Base-by-base conservation (phyloP, 2,329 filamentous ascomycete species). In the Exophiala mesophila region DNA sequence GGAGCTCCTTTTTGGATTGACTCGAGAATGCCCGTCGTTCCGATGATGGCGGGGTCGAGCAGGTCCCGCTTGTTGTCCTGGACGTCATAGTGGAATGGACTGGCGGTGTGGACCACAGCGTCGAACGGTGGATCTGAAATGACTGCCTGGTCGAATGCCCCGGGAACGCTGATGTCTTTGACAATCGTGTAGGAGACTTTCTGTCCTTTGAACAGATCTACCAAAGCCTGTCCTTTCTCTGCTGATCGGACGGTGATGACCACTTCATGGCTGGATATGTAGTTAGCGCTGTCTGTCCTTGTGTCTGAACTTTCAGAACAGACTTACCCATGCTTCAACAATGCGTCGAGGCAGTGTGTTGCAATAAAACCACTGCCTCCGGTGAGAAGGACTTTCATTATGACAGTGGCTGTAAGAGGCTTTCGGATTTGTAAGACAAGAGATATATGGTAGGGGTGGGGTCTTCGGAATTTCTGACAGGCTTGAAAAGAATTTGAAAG, bases 31-130 rank as follows among this genome's bases (percentile, higher is more conserved):
- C 76, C 76, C 0, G 74, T 78, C 0, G 78, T 82, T 39, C 78
- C 78, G 52, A 79, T 78, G 50, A 81, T 66, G 3, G 78, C 78
- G 10, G 76, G 76, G 50, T 77, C 73, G 19, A 77, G 62, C 9
- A 77, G 59, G 41, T 67, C 66, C 55, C 80, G 77, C 54, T 88
- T 70, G 19, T 82, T 77, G 53, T 80, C 73, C 18, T 85, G 79
- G 39, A 90, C 78, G 20, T 82, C 82, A 59, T 80, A 75, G 55
- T 84, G 80, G 66, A 85, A 89, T 0, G 85, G 84, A 0, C 76
- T 81, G 2, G 83, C 83, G 3, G 82, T 85, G 60, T 87, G 82
- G 39, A 88, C 72, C 33, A 90, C 83, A 35, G 76, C 80, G 54
- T 85, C 80, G 49, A 90, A 84, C 0, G 78, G 76, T 0, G 64